Evolutionary conservation across 441 rosid species (phyloP), one percentile per base, ranked within the genome.

Genomic region (Erodium texanum): DNA sequence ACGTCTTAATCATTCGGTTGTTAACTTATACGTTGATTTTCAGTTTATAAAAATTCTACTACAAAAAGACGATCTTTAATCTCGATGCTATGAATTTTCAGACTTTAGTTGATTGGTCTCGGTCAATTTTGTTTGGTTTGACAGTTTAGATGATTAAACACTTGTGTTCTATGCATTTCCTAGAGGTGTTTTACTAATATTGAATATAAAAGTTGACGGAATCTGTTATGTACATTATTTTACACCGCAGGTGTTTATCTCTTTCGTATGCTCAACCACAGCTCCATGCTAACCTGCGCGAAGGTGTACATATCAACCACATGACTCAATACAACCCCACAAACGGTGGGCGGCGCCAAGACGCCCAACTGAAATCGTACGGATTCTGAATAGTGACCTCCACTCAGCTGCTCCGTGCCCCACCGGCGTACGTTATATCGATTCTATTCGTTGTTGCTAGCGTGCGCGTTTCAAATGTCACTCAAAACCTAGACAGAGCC

Each of bases 381-480:
- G 69, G 77, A 9, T 24, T 8, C 10, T 1, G 50, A 22, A 76
- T 71, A 23, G 74, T 69, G 24, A n/a, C 61, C 63, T 54, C 24
- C 34, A 34, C 11, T 54, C 6, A 18, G 7, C 18, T 16, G 6
- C 65, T 69, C 66, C 14, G 3, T 34, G 62, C 15, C 4, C 19
- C 7, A 0, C 0, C 11, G 9, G 77, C 0, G 19, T 48, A 75
- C 27, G 20, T 54, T 76, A 76, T 38, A 22, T 54, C 20, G 23
- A 54, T 5, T 18, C 3, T 50, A 5, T 22, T 23, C 0, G 16
- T 0, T 3, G 32, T 34, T 11, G 22, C 75, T 79, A 82, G 12
- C 58, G 18, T 77, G 75, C 80, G 79, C 85, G 18, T 24, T 19
- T 15, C 63, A 56, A 64, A 48, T 20, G 75, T 66, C 68, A 7